These are phyloP conservation scores for Adansonia grandidieri DNA, from an alignment of 441 rosid genomes.

Conservation along the genomic window DNA sequence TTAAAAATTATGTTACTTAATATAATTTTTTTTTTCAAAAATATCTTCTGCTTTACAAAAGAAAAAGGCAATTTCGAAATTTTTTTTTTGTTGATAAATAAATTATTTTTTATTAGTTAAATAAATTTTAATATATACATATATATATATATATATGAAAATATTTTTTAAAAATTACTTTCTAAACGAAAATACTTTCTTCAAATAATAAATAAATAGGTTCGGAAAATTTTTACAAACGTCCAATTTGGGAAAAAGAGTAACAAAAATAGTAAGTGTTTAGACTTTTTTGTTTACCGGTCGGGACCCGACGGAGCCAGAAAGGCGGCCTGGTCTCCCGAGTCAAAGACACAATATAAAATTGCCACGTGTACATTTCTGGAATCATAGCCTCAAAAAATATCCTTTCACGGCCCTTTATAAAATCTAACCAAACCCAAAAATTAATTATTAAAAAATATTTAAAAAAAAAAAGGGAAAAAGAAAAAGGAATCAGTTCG, in stretches of 20 bases:
- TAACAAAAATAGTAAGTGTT: background rate
- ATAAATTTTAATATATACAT: too few relatives aligned
- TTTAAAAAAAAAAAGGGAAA: background rate
- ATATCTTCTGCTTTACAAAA: too few relatives aligned
- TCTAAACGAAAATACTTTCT: too few relatives aligned
- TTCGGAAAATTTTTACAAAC: background rate
- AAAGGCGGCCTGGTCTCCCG: slow-evolving; percentile 30
- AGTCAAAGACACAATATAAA: slow-evolving; percentile 26
- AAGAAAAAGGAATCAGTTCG: background rate
- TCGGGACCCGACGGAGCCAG: slow-evolving; percentile 19
- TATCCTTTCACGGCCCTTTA: slow-evolving; percentile 25
- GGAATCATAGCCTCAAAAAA: slow-evolving; percentile 35
- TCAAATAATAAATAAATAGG: too few relatives aligned
- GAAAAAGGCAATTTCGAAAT: too few relatives aligned
- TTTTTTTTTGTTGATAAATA: too few relatives aligned
- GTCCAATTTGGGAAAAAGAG: background rate
- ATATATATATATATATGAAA: too few relatives aligned
- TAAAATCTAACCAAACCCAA: background rate
- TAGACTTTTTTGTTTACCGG: background rate
- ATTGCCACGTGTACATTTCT: slow-evolving; percentile 36
- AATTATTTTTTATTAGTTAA: too few relatives aligned
- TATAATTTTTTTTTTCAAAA: too few relatives aligned
- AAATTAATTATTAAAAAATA: too few relatives aligned
- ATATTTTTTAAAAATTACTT: too few relatives aligned
- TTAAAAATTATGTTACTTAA: too few relatives aligned